Base-by-base conservation (phyloP, 108 stramenopile species). In the Bacterosira constricta region DNA sequence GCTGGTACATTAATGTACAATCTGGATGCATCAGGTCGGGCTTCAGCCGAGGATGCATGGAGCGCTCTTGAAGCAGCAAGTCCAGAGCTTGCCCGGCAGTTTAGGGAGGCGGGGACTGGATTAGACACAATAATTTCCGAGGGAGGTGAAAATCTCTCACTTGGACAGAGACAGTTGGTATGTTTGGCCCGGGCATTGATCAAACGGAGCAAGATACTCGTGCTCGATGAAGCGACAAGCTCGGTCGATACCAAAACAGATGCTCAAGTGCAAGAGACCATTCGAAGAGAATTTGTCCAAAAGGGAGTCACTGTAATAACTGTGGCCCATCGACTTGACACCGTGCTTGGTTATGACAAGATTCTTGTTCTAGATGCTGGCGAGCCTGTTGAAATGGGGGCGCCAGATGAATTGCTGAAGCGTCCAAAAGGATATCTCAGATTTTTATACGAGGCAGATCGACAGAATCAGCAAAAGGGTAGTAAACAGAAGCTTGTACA, bases 311-410 rank as follows among this genome's bases (percentile, higher is more conserved):
- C 95, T 8, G 90, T 95, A 18, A 83, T 97, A 29, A 94, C 94
- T 30, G 90, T 97, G 17, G 95, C 95, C 0, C 97, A 97, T 59
- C 84, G 97, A 26, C 71, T 96, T 17, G 90, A 96, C 35, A 97
- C 97, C 3, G 90, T 99, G 2, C 66, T 90, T 21, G 94, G 91
- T 13, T 96, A 91, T 59, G 97, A 98, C 70, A 84, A 83, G 31
- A 94, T 99, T 34, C 82, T 95, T 54, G 98, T 98, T 1, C 73
- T 99, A 26, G 95, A 89, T 11, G 78, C 81, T 60, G 98, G 98
- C 0, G 29, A 71, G 15, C 63, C 97, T 4, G 65, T 85, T 41
- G 97, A 98, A 74, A 88, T 83, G 52, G 93, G 87, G 4, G 39
- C 72, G 27, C 92, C 92, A 18, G 62, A 63, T 20, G 83, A 89